Percentiles rank a stretch among this genome's conserved stretches.
Evolutionary conservation across 495 filamentous ascomycete species (phyloP).

Genomic region (Amorphotheca resinae): DNA sequence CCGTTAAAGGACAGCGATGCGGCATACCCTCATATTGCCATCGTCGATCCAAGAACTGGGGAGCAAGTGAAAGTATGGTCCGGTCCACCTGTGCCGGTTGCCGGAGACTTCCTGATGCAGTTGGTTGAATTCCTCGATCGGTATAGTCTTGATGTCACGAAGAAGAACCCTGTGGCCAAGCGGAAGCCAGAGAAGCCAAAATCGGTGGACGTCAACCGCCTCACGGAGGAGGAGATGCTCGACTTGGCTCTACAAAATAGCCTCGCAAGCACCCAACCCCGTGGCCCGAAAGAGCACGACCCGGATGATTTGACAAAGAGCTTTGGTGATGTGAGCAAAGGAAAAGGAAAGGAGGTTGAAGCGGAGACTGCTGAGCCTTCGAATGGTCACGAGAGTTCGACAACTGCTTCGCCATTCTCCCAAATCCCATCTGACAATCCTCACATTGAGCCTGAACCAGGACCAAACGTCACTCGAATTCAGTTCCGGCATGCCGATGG

Average conservation of each 20-base stretch:
- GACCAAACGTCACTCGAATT: slow-evolving; percentile 66
- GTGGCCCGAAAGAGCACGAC: slow-evolving; percentile 39
- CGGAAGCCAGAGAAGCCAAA: slow-evolving; percentile 58
- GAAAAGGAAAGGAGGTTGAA: slow-evolving; percentile 26
- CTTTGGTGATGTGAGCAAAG: slow-evolving; percentile 53
- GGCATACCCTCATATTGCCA: slow-evolving; percentile 84
- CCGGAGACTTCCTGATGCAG: slow-evolving; percentile 77
- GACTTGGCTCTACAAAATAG: slow-evolving; percentile 86
- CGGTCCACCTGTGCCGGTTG: slow-evolving; percentile 60
- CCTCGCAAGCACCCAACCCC: slow-evolving; percentile 34
- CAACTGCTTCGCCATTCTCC: slow-evolving; percentile 38
- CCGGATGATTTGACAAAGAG: slow-evolving; percentile 76
- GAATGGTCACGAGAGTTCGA: slow-evolving; percentile 5
- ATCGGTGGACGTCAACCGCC: slow-evolving; percentile 62
- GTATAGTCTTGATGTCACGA: slow-evolving; percentile 76
- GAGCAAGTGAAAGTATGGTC: slow-evolving; percentile 97
- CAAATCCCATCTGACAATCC: slow-evolving; percentile 57
- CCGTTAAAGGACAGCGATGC: slow-evolving; percentile 49
- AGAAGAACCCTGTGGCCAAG: slow-evolving; percentile 83
- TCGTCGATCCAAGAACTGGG: slow-evolving; percentile 89
- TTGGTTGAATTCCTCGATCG: slow-evolving; percentile 92
- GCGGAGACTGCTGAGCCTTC: slow-evolving; percentile 21
- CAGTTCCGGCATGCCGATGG: slow-evolving; percentile 79
- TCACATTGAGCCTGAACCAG: slow-evolving; percentile 62
- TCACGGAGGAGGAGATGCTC: slow-evolving; percentile 96